phyloP scores from a whole-genome alignment of 768 basidiomycete genomes.

The Harrya chromipes region DNA sequence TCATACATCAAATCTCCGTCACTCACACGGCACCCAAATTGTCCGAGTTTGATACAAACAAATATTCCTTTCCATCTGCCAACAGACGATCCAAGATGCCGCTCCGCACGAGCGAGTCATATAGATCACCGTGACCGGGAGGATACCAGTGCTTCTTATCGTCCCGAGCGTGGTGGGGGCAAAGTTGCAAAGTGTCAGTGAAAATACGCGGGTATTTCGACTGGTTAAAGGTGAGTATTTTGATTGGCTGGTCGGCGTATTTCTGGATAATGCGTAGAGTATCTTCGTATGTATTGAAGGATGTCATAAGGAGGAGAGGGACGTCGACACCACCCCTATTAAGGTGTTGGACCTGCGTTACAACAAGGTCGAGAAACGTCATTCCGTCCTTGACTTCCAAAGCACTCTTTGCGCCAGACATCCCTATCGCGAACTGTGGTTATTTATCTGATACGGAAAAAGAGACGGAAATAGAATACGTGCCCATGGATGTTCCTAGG shows the following conservation, averaged over 20 bases:
- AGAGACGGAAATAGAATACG: slow-evolving; percentile 19
- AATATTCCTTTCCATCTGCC: slow-evolving; percentile 91
- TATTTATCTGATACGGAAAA: neutral
- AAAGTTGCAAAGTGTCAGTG: slow-evolving; percentile 85
- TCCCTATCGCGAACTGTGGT: slow-evolving; percentile 40
- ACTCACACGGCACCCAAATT: slow-evolving; percentile 88
- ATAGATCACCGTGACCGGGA: slow-evolving; percentile 95
- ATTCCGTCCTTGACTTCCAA: slow-evolving; percentile 97
- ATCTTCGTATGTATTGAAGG: slow-evolving; percentile 97
- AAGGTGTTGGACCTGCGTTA: slow-evolving; percentile 94
- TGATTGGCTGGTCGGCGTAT: slow-evolving; percentile 92
- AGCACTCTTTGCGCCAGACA: slow-evolving; percentile 87
- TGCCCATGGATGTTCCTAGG: slow-evolving; percentile 87
- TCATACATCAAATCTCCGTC: slow-evolving; percentile 1
- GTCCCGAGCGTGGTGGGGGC: slow-evolving; percentile 70
- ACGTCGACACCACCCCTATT: slow-evolving; percentile 88
- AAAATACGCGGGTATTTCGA: slow-evolving; percentile 91
- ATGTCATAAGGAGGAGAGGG: slow-evolving; percentile 98
- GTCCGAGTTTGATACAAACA: slow-evolving; percentile 97
- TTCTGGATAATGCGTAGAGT: slow-evolving; percentile 96
- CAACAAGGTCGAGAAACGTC: slow-evolving; percentile 94
- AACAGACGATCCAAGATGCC: slow-evolving; percentile 89
- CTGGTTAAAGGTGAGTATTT: slow-evolving; percentile 91
- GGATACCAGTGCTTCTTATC: slow-evolving; percentile 97
- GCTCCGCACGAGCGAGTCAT: slow-evolving; percentile 87